A percentile compares a stretch with the other conserved stretches of the same genome.
These are phyloP conservation scores for Syzygium aromaticum DNA, from an alignment of 345 rosid species.

Conservation along the genomic window DNA sequence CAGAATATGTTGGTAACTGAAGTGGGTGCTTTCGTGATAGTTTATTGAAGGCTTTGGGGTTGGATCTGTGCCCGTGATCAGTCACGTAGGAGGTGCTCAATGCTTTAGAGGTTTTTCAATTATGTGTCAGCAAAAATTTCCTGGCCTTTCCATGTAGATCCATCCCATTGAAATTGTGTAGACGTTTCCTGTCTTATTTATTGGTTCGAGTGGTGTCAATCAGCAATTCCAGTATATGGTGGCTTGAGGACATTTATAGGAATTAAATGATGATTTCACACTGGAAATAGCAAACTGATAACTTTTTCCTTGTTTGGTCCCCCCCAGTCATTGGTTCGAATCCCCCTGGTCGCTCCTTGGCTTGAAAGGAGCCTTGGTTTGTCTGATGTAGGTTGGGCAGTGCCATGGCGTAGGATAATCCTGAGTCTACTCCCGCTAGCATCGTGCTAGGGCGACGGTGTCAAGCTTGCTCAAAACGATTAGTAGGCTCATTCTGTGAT, in stretches of 20 bases:
- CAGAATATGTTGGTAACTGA: not conserved
- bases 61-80: not conserved
- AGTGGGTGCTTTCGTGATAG: not conserved
- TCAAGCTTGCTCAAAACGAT: too few species aligned
- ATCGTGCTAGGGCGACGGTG: too few species aligned
- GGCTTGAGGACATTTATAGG: not conserved
- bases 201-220: not conserved
- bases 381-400: not conserved
- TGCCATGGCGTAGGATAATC: too few species aligned
- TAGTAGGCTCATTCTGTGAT: too few species aligned
- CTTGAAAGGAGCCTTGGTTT: not conserved
- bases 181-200: not conserved
- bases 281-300: not conserved
- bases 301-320: not conserved
- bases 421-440: too few species aligned
- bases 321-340: too few species aligned
- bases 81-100: not conserved
- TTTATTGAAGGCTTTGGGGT: not conserved
- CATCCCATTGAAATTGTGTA: not conserved
- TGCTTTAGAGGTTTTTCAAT: not conserved
- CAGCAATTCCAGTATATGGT: not conserved
- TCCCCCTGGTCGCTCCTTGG: not conserved
- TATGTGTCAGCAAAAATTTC: not conserved
- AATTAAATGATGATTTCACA: not conserved
- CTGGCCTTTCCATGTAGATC: not conserved